A percentile compares a stretch with the other conserved stretches of the same genome.
phyloP scores from a whole-genome alignment of 768 basidiomycete species.

The Mycena vulgaris region DNA sequence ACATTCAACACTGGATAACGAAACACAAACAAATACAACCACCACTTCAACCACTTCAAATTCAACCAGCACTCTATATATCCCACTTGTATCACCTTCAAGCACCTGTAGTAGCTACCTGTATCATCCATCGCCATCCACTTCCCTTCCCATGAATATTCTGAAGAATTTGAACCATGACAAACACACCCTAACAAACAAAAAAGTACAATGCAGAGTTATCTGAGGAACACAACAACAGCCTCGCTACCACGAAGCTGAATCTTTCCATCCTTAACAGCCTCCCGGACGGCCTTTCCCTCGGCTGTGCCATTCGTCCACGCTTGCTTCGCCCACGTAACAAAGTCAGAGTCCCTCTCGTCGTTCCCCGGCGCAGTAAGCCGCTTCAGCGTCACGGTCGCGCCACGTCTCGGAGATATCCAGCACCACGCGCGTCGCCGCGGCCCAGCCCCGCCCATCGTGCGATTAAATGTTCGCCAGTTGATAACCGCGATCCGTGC shows the following conservation, averaged over 20 bases:
- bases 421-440: conserved; percentile 17
- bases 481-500: conserved; percentile 48
- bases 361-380: conserved; percentile 48
- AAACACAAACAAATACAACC: conserved; percentile 1
- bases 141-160: too few relatives aligned
- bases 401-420: conserved; percentile 8
- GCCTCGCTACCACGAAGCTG: conserved; percentile 46
- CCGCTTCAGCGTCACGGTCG: conserved; percentile 38
- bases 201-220: neutral
- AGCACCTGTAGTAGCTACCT: too few relatives aligned
- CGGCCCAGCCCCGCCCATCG: conserved; percentile 22
- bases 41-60: too few relatives aligned
- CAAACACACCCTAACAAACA: too few relatives aligned
- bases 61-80: too few relatives aligned
- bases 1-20: conserved; percentile 8
- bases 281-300: conserved; percentile 44
- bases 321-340: conserved; percentile 50
- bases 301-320: conserved; percentile 46
- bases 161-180: too few relatives aligned
- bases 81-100: too few relatives aligned
- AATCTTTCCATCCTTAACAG: conserved; percentile 38
- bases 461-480: conserved; percentile 41
- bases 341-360: conserved; percentile 42
- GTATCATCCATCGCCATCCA: too few relatives aligned
- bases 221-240: conserved; percentile 41